Base-by-base conservation (phyloP, 108 stramenopile genomes). In the Tribonema minus region DNA sequence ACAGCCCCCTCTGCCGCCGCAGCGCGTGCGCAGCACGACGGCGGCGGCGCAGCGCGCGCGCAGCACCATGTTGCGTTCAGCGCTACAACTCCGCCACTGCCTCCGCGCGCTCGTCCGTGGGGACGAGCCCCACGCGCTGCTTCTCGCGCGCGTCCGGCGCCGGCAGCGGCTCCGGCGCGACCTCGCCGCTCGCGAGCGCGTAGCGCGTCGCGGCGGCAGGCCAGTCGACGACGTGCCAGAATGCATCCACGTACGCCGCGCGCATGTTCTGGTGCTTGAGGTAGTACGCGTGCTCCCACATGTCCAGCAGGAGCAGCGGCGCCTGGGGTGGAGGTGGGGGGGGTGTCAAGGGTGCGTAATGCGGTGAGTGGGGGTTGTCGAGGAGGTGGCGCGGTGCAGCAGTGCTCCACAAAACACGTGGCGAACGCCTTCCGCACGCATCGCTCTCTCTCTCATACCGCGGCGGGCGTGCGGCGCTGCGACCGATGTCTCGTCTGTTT, bases 221-320 rank as follows among this genome's bases (percentile, higher is more conserved):
- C 81, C 78, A 82, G 81, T 82, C 70, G 41, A 82, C 76, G 27
- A 70, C 61, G 38, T 28, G 75, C 81, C 81, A 82, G 32, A 82
- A 80, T 54, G 59, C 37, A 1, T 59, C 60, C 34, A 80, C 62
- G 69, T 80, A 80, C 62, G 54, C 61, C 25, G 69, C 69, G 23
- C 62, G 60, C 58, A 66, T 67, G 62, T 80, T 80, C 30, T 80
- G 68, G 68, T 80, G 37, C 78, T 80, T 68, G 2, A 80, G 63
- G 37, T 80, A 80, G 61, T 80, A 80, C 3, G 78, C 78, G 39
- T 80, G 78, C 39, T 80, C 78, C 78, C 78, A 80, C 78, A 80
- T 67, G 36, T 86, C 85, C 72, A 83, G 61, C 38, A 64, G 36
- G 46, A 82, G 68, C 70, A 82, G 63, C 41, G 82, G 82, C 28